phyloP scores from a whole-genome alignment of 1,284 basidiomycete genomes.

The Exobasidium rhododendri region DNA sequence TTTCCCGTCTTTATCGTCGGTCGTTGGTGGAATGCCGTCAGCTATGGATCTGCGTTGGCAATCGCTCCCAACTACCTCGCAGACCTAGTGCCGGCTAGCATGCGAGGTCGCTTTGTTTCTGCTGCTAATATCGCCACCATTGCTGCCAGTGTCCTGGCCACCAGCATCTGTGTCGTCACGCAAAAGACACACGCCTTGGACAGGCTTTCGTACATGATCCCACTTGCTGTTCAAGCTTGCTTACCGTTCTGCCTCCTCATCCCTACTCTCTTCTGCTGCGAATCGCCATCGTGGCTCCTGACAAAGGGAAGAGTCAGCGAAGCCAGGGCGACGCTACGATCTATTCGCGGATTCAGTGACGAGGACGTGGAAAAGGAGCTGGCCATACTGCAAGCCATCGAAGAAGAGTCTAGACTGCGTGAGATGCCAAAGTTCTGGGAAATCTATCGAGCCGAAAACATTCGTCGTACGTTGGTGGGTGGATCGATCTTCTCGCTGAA shows the following conservation, averaged over 20 bases:
- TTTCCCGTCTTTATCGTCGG: constrained; percentile 39
- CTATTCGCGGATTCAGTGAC: constrained; percentile 28
- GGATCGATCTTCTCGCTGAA: constrained; percentile 44
- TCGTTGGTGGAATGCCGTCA: constrained; percentile 35
- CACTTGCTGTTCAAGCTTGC: constrained; percentile 31
- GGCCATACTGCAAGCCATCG: constrained; percentile 25
- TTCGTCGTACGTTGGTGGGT: constrained; percentile 34
- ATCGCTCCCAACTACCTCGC: constrained; percentile 39
- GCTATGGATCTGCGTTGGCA: constrained; percentile 36
- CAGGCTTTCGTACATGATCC: constrained; percentile 27
- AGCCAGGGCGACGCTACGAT: constrained; percentile 25
- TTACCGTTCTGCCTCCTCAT: constrained; percentile 30
- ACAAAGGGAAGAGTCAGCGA: constrained; percentile 36
- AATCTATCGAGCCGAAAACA: constrained; percentile 33
- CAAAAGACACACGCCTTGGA: constrained; percentile 22
- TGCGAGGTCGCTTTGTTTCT: constrained; percentile 37
- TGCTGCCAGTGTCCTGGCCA: constrained; percentile 30
- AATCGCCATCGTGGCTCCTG: constrained; percentile 38
- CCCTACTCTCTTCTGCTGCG: constrained; percentile 29
- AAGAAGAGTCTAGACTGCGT: constrained; percentile 27
- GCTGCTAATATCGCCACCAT: constrained; percentile 39
- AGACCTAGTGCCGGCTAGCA: constrained; percentile 35
- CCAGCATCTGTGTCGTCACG: constrained; percentile 30
- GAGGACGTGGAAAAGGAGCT: constrained; percentile 34
- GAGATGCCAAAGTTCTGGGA: constrained; percentile 32